These are phyloP conservation scores for Alternaria burnsii DNA, from an alignment of 2,329 filamentous ascomycete species.

Conservation along the genomic window DNA sequence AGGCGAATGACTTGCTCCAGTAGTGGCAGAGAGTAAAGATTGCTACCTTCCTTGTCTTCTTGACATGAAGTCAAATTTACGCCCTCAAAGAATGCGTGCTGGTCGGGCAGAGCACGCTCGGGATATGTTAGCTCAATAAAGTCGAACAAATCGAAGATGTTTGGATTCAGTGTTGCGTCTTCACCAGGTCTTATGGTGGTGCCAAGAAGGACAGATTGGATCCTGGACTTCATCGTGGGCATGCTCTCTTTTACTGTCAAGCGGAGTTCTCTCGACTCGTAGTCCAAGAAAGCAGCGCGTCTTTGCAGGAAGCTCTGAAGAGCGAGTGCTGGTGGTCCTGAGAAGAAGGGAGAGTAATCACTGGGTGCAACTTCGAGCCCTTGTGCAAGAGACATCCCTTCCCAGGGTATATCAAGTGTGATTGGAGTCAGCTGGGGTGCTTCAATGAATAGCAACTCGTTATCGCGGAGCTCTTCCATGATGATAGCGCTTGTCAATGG, in stretches of 20 bases:
- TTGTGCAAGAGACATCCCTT: conserved; percentile 68
- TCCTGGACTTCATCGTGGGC: conserved; percentile 59
- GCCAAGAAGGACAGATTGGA: conserved; percentile 75
- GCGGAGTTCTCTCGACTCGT: conserved; percentile 84
- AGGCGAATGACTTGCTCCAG: conserved; percentile 78
- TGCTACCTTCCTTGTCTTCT: conserved; percentile 64
- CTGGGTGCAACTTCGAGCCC: conserved; percentile 33
- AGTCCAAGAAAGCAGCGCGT: conserved; percentile 81
- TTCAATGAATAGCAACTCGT: conserved; percentile 81
- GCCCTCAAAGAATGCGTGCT: conserved; percentile 68
- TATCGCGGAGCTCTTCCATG: conserved; percentile 79
- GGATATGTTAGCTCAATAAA: conserved; percentile 75
- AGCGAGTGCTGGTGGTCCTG: conserved; percentile 71
- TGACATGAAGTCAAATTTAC: conserved; percentile 72
- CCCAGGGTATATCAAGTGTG: conserved; percentile 75
- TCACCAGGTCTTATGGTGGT: conserved; percentile 73
- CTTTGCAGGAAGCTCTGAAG: conserved; percentile 80
- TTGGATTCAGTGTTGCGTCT: conserved; percentile 72
- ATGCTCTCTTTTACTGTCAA: conserved; percentile 75
- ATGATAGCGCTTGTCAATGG: conserved; percentile 78
- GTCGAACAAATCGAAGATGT: conserved; percentile 92
- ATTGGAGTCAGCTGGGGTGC: conserved; percentile 77
- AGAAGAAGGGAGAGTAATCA: conserved; percentile 68
- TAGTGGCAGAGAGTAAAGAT: conserved; percentile 73
- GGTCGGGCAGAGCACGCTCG: conserved; percentile 58